These are phyloP conservation scores for Fusarium aywerte DNA, from an alignment of 2,329 filamentous ascomycete genomes.

Conservation along the genomic window DNA sequence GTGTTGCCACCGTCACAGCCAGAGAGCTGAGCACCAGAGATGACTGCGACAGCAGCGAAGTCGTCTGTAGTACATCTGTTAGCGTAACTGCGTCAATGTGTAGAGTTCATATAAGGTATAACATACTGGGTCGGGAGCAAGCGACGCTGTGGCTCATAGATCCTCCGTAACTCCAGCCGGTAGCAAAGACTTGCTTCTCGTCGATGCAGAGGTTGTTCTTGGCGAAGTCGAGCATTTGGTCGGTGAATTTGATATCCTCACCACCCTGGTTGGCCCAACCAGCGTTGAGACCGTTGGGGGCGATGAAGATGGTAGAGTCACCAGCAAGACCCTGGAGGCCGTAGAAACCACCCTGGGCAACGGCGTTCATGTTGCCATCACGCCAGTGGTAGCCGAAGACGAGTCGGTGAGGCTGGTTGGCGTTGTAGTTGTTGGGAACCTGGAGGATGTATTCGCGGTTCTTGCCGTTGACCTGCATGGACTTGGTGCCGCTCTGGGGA, in stretches of 20 bases:
- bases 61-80: constrained; percentile 3
- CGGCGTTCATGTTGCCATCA: constrained; percentile 52
- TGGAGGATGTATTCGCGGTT: constrained; percentile 53
- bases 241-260: constrained; percentile 55
- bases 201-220: constrained; percentile 57
- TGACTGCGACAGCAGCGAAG: constrained; percentile 54
- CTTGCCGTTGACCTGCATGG: constrained; percentile 48
- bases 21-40: constrained; percentile 49
- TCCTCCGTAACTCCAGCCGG: constrained; percentile 59
- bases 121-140: constrained; percentile 51
- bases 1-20: constrained; percentile 53
- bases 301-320: constrained; percentile 56
- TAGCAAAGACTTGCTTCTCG: constrained; percentile 54
- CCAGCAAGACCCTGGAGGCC: constrained; percentile 52
- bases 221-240: constrained; percentile 52
- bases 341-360: constrained; percentile 54
- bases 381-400: constrained; percentile 55
- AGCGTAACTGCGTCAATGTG: not conserved
- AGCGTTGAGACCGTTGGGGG: constrained; percentile 54
- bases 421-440: constrained; percentile 48
- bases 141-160: constrained; percentile 57
- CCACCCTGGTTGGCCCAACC: constrained; percentile 57
- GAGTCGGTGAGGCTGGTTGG: constrained; percentile 38
- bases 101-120: rapidly evolving
- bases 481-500: constrained; percentile 47